phyloP scores from a whole-genome alignment of 257 asterid species.

The Petunia secreta region DNA sequence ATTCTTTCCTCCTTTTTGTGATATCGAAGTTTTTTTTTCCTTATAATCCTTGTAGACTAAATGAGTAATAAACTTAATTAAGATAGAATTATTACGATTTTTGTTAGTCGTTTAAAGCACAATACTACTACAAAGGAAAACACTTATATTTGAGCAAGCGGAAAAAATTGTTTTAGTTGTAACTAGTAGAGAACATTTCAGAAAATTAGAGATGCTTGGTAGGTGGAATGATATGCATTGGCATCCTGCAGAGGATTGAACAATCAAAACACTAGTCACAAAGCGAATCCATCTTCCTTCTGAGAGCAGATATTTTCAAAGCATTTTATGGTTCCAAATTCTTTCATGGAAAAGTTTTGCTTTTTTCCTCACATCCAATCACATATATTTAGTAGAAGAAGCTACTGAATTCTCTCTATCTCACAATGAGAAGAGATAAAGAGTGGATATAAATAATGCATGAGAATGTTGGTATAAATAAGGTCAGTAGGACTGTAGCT shows the following conservation, averaged over 20 bases:
- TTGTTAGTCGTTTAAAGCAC: too few species aligned
- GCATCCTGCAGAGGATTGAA: neutral
- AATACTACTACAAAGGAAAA: neutral
- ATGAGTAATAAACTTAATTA: neutral
- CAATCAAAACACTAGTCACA: slow-evolving; percentile 13
- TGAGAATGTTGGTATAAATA: slow-evolving; percentile 9
- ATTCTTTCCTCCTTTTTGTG: neutral
- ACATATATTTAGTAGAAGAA: slow-evolving; percentile 5
- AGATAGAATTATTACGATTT: neutral
- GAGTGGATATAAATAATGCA: slow-evolving; percentile 2
- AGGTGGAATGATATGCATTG: neutral
- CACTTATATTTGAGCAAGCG: neutral
- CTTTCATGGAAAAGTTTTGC: neutral
- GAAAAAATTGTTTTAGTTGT: neutral
- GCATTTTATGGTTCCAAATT: neutral
- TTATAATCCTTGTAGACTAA: neutral
- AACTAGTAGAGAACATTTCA: neutral
- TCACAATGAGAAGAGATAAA: neutral
- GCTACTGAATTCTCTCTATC: neutral
- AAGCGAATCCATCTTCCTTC: neutral
- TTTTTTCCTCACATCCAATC: neutral
- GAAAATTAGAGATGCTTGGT: slow-evolving; percentile 21
- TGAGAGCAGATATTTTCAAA: slow-evolving; percentile 14
- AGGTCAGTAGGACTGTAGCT: slow-evolving; percentile 20
- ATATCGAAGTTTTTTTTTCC: neutral